A percentile compares a stretch with the other conserved stretches of the same genome.
These are phyloP conservation scores for Fusarium virguliforme DNA, from an alignment of 2,329 filamentous ascomycete species.

Conservation along the genomic window DNA sequence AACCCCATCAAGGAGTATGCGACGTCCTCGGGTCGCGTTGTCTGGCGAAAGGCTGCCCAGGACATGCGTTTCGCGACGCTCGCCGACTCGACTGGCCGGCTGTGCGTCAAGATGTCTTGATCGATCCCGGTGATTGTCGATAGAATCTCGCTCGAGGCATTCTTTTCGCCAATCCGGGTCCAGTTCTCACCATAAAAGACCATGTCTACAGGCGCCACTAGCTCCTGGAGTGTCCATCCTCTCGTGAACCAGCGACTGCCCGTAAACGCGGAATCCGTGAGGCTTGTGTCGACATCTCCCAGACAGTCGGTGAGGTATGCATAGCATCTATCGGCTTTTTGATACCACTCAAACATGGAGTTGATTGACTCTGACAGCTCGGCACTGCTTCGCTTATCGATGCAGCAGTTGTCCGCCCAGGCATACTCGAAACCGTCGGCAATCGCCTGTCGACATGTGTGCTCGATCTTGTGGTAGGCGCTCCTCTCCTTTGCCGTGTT, in stretches of 20 bases:
- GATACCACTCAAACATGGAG: constrained; percentile 22
- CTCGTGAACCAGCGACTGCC: constrained; percentile 41
- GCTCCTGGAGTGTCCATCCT: constrained; percentile 18
- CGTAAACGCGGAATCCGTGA: constrained; percentile 19
- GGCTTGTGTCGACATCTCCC: constrained; percentile 2
- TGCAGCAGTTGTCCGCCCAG: constrained; percentile 49
- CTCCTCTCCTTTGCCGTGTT: constrained; percentile 16
- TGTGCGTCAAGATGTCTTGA: neutral
- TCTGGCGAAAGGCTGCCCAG: constrained; percentile 23
- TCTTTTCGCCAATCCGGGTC: constrained; percentile 15
- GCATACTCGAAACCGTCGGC: constrained; percentile 32
- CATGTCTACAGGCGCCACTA: constrained; percentile 14
- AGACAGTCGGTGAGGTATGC: constrained; percentile 8
- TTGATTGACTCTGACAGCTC: constrained; percentile 32
- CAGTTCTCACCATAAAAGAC: constrained; percentile 22
- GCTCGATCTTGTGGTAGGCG: constrained; percentile 25
- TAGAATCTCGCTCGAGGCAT: neutral
- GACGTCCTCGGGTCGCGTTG: constrained; percentile 2
- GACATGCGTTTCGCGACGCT: constrained; percentile 25
- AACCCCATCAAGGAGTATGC: constrained; percentile 2
- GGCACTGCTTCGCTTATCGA: constrained; percentile 46
- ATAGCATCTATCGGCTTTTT: neutral
- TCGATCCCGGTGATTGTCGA: constrained; percentile 3
- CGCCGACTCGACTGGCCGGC: neutral
- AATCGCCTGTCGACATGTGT: constrained; percentile 14